Conservation (phyloP, 1,284 basidiomycete species). For the Ceratobasidium sp. region DNA sequence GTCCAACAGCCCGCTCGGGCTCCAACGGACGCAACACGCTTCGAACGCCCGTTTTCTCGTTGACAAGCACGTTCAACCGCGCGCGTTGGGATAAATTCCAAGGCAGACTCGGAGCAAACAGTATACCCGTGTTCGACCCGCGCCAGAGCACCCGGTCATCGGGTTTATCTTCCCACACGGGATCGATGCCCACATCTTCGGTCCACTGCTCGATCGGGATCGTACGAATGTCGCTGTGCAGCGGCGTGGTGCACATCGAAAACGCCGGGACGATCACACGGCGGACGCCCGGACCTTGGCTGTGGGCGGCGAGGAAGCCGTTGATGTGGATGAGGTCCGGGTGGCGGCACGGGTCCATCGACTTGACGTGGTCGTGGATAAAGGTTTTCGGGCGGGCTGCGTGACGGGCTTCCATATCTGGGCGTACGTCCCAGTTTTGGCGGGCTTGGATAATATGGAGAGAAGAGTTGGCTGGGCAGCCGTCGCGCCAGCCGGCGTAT, state of each 20-base stretch:
- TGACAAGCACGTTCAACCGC: constrained; percentile 58
- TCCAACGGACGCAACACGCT: constrained; percentile 56
- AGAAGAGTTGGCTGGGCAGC: constrained; percentile 50
- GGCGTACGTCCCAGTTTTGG: constrained; percentile 49
- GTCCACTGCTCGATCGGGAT: constrained; percentile 63
- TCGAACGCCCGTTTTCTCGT: constrained; percentile 60
- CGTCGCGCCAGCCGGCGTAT: constrained; percentile 58
- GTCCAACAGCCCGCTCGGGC: constrained; percentile 61
- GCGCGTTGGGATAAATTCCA: constrained; percentile 70
- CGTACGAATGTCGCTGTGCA: constrained; percentile 74
- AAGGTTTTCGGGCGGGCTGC: constrained; percentile 61
- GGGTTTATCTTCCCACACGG: constrained; percentile 69
- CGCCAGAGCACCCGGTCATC: constrained; percentile 74
- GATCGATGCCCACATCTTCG: constrained; percentile 63
- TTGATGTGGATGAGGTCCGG: constrained; percentile 68
- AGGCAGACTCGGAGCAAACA: constrained; percentile 60
- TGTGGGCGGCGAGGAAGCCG: constrained; percentile 67
- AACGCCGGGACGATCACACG: constrained; percentile 66
- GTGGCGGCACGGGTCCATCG: constrained; percentile 74
- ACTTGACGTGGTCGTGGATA: constrained; percentile 63
- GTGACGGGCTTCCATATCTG: constrained; percentile 49
- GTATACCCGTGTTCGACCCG: constrained; percentile 76
- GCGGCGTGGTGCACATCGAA: constrained; percentile 67
- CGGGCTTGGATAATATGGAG: constrained; percentile 52
- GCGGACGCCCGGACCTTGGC: constrained; percentile 66